Percentiles rank a stretch among this genome's conserved stretches.
Conservation (phyloP, 495 filamentous ascomycete species). For the Paragyromitra xinjiangensis region DNA sequence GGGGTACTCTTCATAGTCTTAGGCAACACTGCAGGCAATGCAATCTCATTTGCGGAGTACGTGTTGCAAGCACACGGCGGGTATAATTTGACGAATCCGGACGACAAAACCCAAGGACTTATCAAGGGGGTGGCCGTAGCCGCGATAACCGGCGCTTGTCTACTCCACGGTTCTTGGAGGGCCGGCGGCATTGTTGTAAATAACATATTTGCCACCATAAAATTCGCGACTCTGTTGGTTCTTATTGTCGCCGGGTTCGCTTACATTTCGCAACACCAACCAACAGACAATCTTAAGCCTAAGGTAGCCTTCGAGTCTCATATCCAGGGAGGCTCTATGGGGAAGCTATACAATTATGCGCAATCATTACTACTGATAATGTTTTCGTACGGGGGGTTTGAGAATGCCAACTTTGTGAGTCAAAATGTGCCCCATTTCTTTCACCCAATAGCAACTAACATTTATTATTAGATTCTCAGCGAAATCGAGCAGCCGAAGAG, state of each 20-base stretch:
- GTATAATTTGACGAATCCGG: constrained; percentile 15
- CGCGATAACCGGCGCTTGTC: constrained; percentile 59
- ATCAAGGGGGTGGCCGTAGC: constrained; percentile 62
- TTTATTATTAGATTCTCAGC: constrained; percentile 57
- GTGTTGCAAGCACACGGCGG: constrained; percentile 57
- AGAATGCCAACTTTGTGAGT: constrained; percentile 61
- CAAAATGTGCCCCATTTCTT: neutral
- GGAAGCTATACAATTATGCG: constrained; percentile 55
- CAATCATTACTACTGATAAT: constrained; percentile 58
- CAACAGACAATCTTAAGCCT: constrained; percentile 49
- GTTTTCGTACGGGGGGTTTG: constrained; percentile 60
- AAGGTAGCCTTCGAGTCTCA: constrained; percentile 49
- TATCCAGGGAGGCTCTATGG: neutral
- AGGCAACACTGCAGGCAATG: constrained; percentile 65
- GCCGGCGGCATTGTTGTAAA: constrained; percentile 64
- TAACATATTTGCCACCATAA: constrained; percentile 64
- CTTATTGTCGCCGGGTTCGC: constrained; percentile 61
- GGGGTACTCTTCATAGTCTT: constrained; percentile 63
- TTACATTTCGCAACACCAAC: constrained; percentile 40
- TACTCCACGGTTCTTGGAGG: constrained; percentile 63
- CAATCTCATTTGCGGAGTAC: constrained; percentile 60
- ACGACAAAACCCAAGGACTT: constrained; percentile 17
- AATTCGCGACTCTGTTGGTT: constrained; percentile 61
- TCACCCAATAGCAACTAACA: constrained; percentile 8
- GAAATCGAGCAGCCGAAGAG: constrained; percentile 61